These are phyloP conservation scores for Phanerochaete sordida DNA, from an alignment of 768 basidiomycete species.

Conservation along the genomic window DNA sequence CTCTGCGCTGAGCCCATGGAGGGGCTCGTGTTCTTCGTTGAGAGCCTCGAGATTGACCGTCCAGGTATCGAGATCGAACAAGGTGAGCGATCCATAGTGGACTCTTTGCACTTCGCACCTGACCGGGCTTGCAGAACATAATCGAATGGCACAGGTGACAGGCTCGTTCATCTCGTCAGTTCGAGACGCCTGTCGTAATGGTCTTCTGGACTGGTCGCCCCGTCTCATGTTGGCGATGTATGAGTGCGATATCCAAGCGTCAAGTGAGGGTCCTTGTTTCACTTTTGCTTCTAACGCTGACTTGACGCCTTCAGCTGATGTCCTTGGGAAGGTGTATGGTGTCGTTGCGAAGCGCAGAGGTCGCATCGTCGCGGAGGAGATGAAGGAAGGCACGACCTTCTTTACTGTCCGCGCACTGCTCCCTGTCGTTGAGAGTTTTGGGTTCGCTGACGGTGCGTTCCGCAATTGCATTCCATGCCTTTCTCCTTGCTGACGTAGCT, in stretches of 20 bases:
- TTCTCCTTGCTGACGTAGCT: background rate
- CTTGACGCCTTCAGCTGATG: constrained; percentile 64
- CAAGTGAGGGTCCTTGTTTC: constrained; percentile 58
- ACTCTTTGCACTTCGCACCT: background rate
- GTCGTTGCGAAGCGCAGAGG: constrained; percentile 92
- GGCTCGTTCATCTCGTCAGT: constrained; percentile 89
- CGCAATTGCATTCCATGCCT: constrained; percentile 2
- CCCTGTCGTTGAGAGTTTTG: constrained; percentile 96
- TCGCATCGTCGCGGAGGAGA: constrained; percentile 92
- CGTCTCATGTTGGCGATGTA: constrained; percentile 98
- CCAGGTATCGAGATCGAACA: constrained; percentile 62
- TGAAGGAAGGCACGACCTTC: constrained; percentile 96
- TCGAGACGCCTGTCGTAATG: constrained; percentile 86
- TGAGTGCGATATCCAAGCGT: constrained; percentile 96
- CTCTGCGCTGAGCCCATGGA: constrained; percentile 94
- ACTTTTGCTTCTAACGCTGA: background rate
- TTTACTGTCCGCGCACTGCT: constrained; percentile 89
- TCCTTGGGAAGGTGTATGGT: constrained; percentile 94
- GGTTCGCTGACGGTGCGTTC: constrained; percentile 86
- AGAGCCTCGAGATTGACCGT: constrained; percentile 62
- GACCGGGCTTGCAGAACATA: constrained; percentile 51
- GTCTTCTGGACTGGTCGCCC: constrained; percentile 95
- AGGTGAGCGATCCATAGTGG: constrained; percentile 37
- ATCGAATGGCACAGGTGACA: constrained; percentile 76
- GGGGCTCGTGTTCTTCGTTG: constrained; percentile 89